phyloP scores from a whole-genome alignment of 2,329 filamentous ascomycete species.

The Escovopsis weberi region DNA sequence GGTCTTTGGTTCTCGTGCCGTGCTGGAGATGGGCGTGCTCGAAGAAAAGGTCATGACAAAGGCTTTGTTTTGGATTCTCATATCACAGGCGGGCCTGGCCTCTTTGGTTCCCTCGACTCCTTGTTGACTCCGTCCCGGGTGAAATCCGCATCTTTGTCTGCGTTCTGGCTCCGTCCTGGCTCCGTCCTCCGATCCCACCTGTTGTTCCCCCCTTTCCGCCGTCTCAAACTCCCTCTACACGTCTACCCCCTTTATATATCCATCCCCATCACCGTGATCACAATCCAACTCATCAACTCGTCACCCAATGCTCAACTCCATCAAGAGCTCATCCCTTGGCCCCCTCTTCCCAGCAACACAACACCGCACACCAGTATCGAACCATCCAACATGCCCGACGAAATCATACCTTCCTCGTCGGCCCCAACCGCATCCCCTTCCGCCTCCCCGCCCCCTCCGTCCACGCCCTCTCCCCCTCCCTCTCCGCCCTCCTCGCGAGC shows the following conservation, averaged over 20 bases:
- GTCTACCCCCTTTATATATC: too few species aligned
- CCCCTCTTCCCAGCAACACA: not conserved
- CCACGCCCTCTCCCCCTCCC: not conserved
- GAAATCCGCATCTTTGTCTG: too few species aligned
- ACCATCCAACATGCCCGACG: not conserved
- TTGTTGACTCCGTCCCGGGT: too few species aligned
- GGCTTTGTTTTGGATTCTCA: too few species aligned
- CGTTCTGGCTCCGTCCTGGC: too few species aligned
- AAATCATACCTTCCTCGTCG: not conserved
- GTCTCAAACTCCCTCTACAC: too few species aligned
- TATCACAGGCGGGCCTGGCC: too few species aligned
- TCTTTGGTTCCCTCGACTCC: too few species aligned
- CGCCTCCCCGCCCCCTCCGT: not conserved
- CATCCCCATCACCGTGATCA: not conserved
- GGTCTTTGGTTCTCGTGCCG: not conserved
- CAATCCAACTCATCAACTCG: not conserved
- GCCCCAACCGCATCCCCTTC: not conserved
- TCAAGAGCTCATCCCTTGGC: not conserved
- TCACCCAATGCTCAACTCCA: not conserved
- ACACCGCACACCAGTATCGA: not conserved
- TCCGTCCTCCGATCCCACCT: too few species aligned
- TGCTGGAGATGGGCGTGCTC: not conserved
- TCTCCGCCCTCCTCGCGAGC: not conserved
- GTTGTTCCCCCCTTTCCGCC: too few species aligned
- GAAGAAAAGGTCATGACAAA: too few species aligned